phyloP scores from a whole-genome alignment of 352 stramenopile species.

The Pythium aquatile region DNA sequence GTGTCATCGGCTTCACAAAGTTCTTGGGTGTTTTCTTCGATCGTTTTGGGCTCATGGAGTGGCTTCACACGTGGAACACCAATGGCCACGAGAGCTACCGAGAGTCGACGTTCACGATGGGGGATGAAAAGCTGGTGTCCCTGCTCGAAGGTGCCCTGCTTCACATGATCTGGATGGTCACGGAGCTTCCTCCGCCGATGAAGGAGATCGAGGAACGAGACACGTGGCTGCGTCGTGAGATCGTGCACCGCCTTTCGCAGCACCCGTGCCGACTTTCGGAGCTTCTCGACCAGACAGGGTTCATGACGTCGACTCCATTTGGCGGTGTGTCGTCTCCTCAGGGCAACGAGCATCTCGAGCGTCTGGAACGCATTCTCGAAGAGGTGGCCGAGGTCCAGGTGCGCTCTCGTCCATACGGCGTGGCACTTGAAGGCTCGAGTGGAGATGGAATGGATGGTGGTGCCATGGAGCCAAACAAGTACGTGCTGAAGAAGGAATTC shows the following conservation, averaged over 20 bases:
- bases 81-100: constrained; percentile 47
- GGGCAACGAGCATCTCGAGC: constrained; percentile 63
- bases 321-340: constrained; percentile 57
- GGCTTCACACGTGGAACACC: constrained; percentile 64
- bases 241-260: constrained; percentile 83
- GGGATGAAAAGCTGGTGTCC: constrained; percentile 60
- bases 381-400: constrained; percentile 74
- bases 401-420: constrained; percentile 1
- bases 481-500: constrained; percentile 75
- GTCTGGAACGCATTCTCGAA: constrained; percentile 61
- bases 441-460: constrained; percentile 23
- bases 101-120: constrained; percentile 33
- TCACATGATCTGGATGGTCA: constrained; percentile 85
- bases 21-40: constrained; percentile 84
- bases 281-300: constrained; percentile 76
- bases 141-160: constrained; percentile 80
- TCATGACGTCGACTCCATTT: constrained; percentile 69
- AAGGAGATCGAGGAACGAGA: constrained; percentile 60
- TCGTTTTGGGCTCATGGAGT: constrained; percentile 74
- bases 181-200: constrained; percentile 71
- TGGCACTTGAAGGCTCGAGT: constrained; percentile 17
- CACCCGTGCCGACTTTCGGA: constrained; percentile 72
- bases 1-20: constrained; percentile 56
- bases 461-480: constrained; percentile 73
- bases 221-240: constrained; percentile 75